Conservation (phyloP, 2,329 filamentous ascomycete species). For the Penicillium sp. region DNA sequence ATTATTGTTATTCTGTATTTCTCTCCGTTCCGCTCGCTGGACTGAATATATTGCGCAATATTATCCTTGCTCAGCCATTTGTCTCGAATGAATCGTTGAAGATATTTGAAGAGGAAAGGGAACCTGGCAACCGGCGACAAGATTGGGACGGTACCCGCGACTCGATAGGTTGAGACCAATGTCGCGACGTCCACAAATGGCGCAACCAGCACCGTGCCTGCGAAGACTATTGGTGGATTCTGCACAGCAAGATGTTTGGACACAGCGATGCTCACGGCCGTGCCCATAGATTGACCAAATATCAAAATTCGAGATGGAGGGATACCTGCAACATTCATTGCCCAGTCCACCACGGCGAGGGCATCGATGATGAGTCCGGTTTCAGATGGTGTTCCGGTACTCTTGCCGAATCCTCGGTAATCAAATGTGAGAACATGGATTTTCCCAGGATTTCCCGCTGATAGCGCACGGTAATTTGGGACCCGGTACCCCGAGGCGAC, state of each 20-base stretch:
- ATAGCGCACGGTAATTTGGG: conserved; percentile 8
- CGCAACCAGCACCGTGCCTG: conserved; percentile 57
- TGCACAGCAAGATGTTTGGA: conserved; percentile 46
- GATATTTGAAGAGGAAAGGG: conserved; percentile 30
- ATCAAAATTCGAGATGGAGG: conserved; percentile 58
- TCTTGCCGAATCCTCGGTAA: conserved; percentile 52
- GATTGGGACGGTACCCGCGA: conserved; percentile 57
- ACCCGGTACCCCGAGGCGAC: conserved; percentile 9
- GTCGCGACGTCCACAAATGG: conserved; percentile 57
- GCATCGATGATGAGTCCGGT: conserved; percentile 56
- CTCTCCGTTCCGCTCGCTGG: conserved; percentile 16
- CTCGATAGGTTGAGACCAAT: conserved; percentile 57
- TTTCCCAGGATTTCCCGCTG: conserved; percentile 44
- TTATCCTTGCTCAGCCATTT: conserved; percentile 16
- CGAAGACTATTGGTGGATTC: conserved; percentile 49
- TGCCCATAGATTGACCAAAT: conserved; percentile 61
- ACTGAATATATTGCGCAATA: conserved; percentile 10
- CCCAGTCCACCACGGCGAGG: conserved; percentile 55
- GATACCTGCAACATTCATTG: conserved; percentile 52
- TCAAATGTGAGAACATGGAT: conserved; percentile 62
- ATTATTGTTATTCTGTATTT: conserved; percentile 36
- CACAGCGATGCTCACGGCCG: conserved; percentile 52
- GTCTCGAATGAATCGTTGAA: conserved; percentile 15
- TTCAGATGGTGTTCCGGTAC: conserved; percentile 57
- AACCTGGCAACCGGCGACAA: conserved; percentile 54